Evolutionary conservation across 805 yeast species (phyloP).

Genomic region (Yamadazyma scolyti): DNA sequence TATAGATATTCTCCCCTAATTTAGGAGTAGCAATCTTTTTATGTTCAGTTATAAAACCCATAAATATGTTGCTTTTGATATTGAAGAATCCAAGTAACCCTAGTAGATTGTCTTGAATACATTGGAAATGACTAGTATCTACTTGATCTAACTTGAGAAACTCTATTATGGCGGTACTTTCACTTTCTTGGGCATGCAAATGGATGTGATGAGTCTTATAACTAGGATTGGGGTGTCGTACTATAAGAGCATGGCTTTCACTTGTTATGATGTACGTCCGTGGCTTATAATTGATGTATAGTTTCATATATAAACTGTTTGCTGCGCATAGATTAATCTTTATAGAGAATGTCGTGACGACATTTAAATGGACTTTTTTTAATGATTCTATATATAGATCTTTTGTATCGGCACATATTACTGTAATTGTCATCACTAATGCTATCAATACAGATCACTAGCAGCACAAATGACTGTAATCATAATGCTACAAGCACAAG

Average conservation of each 20-base stretch:
- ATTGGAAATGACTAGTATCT: too few relatives aligned
- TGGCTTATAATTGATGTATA: slow-evolving; percentile 60
- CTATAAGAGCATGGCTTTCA: slow-evolving; percentile 53
- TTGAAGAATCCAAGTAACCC: slow-evolving; percentile 64
- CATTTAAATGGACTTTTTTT: neutral
- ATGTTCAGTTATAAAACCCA: slow-evolving; percentile 56
- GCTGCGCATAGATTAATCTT: too few relatives aligned
- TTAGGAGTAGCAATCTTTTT: slow-evolving; percentile 58
- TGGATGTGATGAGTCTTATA: slow-evolving; percentile 10
- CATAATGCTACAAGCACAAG: neutral
- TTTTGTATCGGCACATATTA: too few relatives aligned
- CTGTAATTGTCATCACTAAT: too few relatives aligned
- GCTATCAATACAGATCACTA: too few relatives aligned
- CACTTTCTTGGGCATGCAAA: slow-evolving; percentile 3
- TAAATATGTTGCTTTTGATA: slow-evolving; percentile 50
- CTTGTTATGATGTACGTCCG: slow-evolving; percentile 67
- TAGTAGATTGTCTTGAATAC: too few relatives aligned
- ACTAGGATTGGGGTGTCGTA: slow-evolving; percentile 46
- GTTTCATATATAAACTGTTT: slow-evolving; percentile 41
- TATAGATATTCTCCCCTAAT: slow-evolving; percentile 49
- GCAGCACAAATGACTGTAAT: too few relatives aligned
- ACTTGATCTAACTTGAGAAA: slow-evolving; percentile 42
- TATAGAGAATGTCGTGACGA: too few relatives aligned
- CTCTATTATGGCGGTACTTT: too few relatives aligned
- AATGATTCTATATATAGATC: too few relatives aligned